Percentiles rank a stretch among this genome's conserved stretches.
phyloP scores from a whole-genome alignment of 2,329 filamentous ascomycete species.

The Blastomyces percursus region DNA sequence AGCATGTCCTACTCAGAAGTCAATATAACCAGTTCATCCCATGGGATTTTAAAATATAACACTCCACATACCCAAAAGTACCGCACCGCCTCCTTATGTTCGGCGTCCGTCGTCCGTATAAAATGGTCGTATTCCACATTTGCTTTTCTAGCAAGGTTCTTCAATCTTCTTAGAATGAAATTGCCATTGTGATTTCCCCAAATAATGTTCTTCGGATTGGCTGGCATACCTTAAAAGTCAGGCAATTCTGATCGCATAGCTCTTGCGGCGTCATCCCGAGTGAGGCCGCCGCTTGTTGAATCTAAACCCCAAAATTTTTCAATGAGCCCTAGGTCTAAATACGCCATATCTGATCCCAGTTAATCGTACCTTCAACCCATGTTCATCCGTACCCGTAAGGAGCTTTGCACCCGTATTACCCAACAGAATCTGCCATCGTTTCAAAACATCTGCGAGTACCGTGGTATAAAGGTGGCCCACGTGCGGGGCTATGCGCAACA shows the following conservation, averaged over 20 bases:
- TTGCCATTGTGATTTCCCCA: neutral
- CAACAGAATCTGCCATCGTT: conserved; percentile 75
- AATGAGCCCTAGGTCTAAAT: conserved; percentile 9
- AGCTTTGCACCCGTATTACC: conserved; percentile 57
- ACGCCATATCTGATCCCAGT: neutral
- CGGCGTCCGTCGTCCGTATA: conserved; percentile 76
- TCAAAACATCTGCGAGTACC: conserved; percentile 80
- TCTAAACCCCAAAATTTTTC: conserved; percentile 31
- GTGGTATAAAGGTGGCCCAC: conserved; percentile 91
- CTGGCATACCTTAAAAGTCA: conserved; percentile 54
- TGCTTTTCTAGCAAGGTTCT: conserved; percentile 57
- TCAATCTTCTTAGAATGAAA: neutral
- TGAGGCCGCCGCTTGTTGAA: conserved; percentile 71
- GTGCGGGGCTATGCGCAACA: conserved; percentile 58
- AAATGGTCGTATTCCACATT: conserved; percentile 73
- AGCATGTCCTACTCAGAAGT: conserved; percentile 47
- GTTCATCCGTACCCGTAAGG: conserved; percentile 89
- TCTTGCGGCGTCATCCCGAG: conserved; percentile 61
- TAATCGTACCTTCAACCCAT: conserved; percentile 67
- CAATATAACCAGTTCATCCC: neutral
- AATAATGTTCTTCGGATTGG: neutral
- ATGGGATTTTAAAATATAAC: neutral
- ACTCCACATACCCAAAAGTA: conserved; percentile 62
- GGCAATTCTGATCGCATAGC: conserved; percentile 79
- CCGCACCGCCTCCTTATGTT: conserved; percentile 74